These are phyloP conservation scores for Neostapfia colusana DNA, from an alignment of 176 grass and related monocot genomes.

Conservation along the genomic window DNA sequence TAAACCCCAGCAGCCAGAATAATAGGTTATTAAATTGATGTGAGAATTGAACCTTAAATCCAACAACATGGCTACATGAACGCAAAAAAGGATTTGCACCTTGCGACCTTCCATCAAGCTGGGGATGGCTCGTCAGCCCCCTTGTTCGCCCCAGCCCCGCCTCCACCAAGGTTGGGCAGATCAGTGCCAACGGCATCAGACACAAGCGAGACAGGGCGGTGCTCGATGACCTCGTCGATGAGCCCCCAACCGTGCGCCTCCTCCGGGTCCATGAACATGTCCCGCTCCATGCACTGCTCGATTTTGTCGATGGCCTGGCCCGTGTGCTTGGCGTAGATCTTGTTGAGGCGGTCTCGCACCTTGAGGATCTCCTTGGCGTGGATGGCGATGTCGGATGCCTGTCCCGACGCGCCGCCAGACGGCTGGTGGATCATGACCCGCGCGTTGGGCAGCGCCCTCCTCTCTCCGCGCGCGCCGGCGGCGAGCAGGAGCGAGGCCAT, in stretches of 20 bases:
- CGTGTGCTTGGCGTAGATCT: slow-evolving; percentile 85
- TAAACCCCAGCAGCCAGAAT: slow-evolving; percentile 26
- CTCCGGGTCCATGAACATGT: slow-evolving; percentile 81
- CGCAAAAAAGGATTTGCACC: slow-evolving; percentile 37
- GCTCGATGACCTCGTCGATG: slow-evolving; percentile 90
- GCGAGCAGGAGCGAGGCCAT: slow-evolving; percentile 93
- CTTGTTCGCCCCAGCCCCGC: slow-evolving; percentile 37
- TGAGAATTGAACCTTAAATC: slow-evolving; percentile 37
- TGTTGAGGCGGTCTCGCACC: slow-evolving; percentile 86
- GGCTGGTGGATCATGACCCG: slow-evolving; percentile 96
- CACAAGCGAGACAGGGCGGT: slow-evolving; percentile 68
- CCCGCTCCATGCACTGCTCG: slow-evolving; percentile 80
- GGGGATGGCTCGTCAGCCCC: slow-evolving; percentile 46
- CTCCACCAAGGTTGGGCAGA: not conserved
- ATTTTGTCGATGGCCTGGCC: slow-evolving; percentile 59
- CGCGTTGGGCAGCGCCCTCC: slow-evolving; percentile 79
- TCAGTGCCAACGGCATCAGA: slow-evolving; percentile 54
- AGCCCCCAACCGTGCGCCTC: slow-evolving; percentile 86
- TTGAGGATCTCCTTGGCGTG: slow-evolving; percentile 96
- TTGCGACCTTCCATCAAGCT: slow-evolving; percentile 45
- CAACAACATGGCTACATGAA: slow-evolving; percentile 27
- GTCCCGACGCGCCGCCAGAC: slow-evolving; percentile 70
- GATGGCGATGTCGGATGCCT: slow-evolving; percentile 81
- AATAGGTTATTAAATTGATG: slow-evolving; percentile 36
- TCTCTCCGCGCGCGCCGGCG: slow-evolving; percentile 70